Conservation (phyloP, 257 asterid genomes). For the Dorcoceras hygrometricum region DNA sequence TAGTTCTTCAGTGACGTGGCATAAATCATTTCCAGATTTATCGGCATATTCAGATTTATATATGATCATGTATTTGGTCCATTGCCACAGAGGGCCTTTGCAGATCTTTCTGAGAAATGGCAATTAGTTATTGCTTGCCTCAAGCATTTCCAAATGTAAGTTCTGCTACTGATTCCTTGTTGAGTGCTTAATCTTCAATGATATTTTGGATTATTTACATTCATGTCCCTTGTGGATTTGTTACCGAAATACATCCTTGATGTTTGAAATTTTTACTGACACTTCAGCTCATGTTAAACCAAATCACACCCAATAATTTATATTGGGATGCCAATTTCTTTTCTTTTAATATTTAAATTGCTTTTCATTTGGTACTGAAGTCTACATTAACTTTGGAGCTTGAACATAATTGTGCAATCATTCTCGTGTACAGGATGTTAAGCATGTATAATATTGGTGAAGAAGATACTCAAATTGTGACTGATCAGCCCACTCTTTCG, state of each 20-base stretch:
- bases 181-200: background rate
- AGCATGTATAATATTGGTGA: constrained; percentile 78
- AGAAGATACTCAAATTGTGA: constrained; percentile 63
- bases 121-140: constrained; percentile 84
- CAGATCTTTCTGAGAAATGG: constrained; percentile 95
- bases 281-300: background rate
- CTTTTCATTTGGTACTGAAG: background rate
- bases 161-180: constrained; percentile 23
- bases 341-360: background rate
- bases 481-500: constrained; percentile 63
- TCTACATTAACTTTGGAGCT: constrained; percentile 20
- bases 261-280: no score
- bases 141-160: constrained; percentile 82
- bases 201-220: no score
- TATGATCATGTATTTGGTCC: constrained; percentile 95
- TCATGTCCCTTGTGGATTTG: background rate
- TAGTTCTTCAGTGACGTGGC: constrained; percentile 20
- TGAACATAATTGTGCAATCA: constrained; percentile 23
- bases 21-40: constrained; percentile 54
- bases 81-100: constrained; percentile 94
- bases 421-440: constrained; percentile 68
- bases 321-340: constrained; percentile 8
- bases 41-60: constrained; percentile 92
- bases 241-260: no score
- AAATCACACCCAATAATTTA: no score